Base-by-base conservation (phyloP, 2,329 filamentous ascomycete genomes). In the Dendryphion nanum region DNA sequence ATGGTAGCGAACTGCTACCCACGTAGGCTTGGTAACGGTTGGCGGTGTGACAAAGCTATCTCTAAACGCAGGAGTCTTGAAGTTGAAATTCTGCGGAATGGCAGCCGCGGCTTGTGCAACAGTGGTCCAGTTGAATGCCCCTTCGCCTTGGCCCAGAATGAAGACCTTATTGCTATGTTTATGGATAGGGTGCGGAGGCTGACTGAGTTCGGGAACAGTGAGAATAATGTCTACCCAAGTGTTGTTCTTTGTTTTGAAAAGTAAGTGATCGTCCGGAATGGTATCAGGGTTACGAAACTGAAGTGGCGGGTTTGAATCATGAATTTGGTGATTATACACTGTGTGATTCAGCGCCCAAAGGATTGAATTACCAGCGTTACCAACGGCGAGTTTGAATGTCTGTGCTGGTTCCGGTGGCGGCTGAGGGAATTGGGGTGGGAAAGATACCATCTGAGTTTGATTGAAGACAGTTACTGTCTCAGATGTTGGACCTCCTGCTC, bases 141-240 rank as follows among this genome's bases (percentile, higher is more conserved):
- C 61, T 12, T 47, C 37, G 2, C 78, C 80, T 0, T 61, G 41
- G 1, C 80, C 81, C 21, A 84, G 70, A 15, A 74, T 61, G 49
- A 71, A 82, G 63, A 76, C 78, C 54, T 79, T 81, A 50, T 75
- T 78, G 32, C 75, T 74, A 60, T 84, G 81, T 65, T 82, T 82
- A 69, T 84, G 81, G 35, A 84, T 76, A 0, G 78, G 76, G 41
- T 84, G 81, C 7, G 75, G 67, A 4, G 74, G 77, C 50, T 79
- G 75, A 4, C 40, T 35, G 14, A 37, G 37, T 5, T 47, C 48
- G 1, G 42, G 35, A 5, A 54, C 48, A 12, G 48, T 31, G 42
- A 64, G 49, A 30, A 64, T 45, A 2, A 64, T 45, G 24, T 66
- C 60, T 6, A 66, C 44, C 58, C 59, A 63, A 1, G 58, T 58